Percentiles rank a stretch among this genome's conserved stretches.
Conservation (phyloP, 2,329 filamentous ascomycete species). For the Iodosphaeria phyllophila region DNA sequence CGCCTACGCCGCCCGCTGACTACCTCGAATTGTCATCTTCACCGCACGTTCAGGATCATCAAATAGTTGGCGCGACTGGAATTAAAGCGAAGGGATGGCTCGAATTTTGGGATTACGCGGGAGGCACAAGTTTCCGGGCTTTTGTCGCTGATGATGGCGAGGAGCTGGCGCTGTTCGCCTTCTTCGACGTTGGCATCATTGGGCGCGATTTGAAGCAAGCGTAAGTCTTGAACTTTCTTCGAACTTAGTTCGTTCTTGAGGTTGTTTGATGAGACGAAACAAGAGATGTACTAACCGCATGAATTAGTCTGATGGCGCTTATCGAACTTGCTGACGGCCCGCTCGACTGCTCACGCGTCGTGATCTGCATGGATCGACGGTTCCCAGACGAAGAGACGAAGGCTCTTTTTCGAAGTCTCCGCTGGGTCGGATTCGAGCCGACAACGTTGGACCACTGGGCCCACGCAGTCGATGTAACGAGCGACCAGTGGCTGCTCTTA, state of each 20-base stretch:
- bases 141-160: conserved; percentile 57
- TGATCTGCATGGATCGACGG: conserved; percentile 63
- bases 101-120: conserved; percentile 72
- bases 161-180: conserved; percentile 66
- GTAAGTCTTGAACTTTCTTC: conserved; percentile 29
- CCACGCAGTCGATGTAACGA: conserved; percentile 43
- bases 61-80: conserved; percentile 8
- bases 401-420: conserved; percentile 60
- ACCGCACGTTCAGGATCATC: conserved; percentile 11
- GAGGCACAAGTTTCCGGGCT: conserved; percentile 68
- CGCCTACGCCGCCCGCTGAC: conserved; percentile 33
- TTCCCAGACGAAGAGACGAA: conserved; percentile 43
- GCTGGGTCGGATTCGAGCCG: conserved; percentile 85
- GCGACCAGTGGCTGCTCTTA: conserved; percentile 69
- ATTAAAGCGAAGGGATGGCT: conserved; percentile 50
- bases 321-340: conserved; percentile 71
- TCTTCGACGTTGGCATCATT: conserved; percentile 58
- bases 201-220: conserved; percentile 71
- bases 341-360: conserved; percentile 57
- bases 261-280: conserved; percentile 2
- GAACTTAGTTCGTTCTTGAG: no score
- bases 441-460: conserved; percentile 65
- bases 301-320: conserved; percentile 58
- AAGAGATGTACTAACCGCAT: conserved; percentile 11
- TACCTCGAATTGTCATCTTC: conserved; percentile 17